A percentile compares a stretch with the other conserved stretches of the same genome.
Conservation (phyloP, 83 land plant species). For the Diphasiastrum complanatum region DNA sequence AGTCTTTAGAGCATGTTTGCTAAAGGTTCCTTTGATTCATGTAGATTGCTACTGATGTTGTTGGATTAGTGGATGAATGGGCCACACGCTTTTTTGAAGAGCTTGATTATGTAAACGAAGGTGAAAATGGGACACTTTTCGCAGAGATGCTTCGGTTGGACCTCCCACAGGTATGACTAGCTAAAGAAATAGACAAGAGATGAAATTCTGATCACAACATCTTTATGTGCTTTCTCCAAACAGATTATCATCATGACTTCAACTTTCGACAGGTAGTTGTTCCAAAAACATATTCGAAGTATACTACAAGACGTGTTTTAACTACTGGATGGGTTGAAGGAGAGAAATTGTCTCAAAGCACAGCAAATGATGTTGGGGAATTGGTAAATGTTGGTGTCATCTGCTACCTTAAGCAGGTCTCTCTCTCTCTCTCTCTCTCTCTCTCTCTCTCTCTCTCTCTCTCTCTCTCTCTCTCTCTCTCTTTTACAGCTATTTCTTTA, state of each 20-base stretch:
- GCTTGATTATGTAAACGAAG: conserved; percentile 95
- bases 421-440: background rate
- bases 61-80: conserved; percentile 99
- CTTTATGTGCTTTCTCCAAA: background rate
- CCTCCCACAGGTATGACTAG: conserved; percentile 98
- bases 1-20: background rate
- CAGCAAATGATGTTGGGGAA: conserved; percentile 92
- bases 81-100: conserved; percentile 99
- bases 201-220: too few relatives aligned
- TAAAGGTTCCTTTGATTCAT: too few relatives aligned
- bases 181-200: too few relatives aligned
- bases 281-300: conserved; percentile 79
- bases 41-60: conserved; percentile 94
- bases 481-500: background rate
- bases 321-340: conserved; percentile 97
- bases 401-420: conserved; percentile 97
- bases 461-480: background rate
- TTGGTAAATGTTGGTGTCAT: conserved; percentile 98
- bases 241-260: background rate
- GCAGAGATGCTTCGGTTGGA: conserved; percentile 91
- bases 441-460: background rate
- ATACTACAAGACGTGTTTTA: conserved; percentile 89
- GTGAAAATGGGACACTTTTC: conserved; percentile 82
- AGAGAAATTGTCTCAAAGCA: conserved; percentile 96
- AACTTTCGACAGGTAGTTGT: conserved; percentile 65